These are phyloP conservation scores for Bryoerythrophyllum caledonicum DNA, from an alignment of 225 moss, liverwort and hornwort species.

Conservation along the genomic window DNA sequence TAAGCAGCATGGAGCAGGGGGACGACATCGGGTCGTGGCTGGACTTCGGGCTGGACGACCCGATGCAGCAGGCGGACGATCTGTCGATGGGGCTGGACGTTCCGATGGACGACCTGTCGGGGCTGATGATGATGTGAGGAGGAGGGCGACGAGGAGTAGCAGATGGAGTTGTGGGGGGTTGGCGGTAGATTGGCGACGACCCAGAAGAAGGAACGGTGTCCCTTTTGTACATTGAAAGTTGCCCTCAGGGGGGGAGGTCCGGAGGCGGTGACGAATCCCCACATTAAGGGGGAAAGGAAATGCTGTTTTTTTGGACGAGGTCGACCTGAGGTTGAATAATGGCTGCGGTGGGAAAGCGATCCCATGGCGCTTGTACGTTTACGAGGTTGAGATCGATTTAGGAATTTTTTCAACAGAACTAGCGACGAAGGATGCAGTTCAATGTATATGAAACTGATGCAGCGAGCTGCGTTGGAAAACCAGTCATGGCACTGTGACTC, in stretches of 20 bases:
- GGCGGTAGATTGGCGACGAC: neutral
- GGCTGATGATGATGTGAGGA: constrained; percentile 90
- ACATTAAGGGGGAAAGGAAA: constrained; percentile 21
- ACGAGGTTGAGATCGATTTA: constrained; percentile 40
- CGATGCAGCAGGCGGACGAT: constrained; percentile 60
- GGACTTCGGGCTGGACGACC: constrained; percentile 81
- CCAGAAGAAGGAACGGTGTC: constrained; percentile 14
- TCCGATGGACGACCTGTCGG: constrained; percentile 96
- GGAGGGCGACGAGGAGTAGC: neutral
- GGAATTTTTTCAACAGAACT: constrained; percentile 59
- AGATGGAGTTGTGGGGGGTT: neutral
- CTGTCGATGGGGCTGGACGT: constrained; percentile 88
- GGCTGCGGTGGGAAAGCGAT: constrained; percentile 36
- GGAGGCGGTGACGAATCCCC: constrained; percentile 32
- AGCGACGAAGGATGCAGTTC: constrained; percentile 39
- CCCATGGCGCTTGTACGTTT: constrained; percentile 53
- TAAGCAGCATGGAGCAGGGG: constrained; percentile 64
- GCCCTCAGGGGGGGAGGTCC: constrained; percentile 27
- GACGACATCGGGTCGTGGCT: constrained; percentile 88
- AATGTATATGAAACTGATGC: constrained; percentile 45
- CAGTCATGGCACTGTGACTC: constrained; percentile 37
- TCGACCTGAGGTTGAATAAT: constrained; percentile 42
- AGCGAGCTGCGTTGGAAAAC: constrained; percentile 39
- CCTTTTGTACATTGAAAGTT: constrained; percentile 62
- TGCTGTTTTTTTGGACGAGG: constrained; percentile 27